A percentile compares a stretch with the other conserved stretches of the same genome.
Conservation (phyloP, 148 eudicot species). For the Amaranthus palmeri region DNA sequence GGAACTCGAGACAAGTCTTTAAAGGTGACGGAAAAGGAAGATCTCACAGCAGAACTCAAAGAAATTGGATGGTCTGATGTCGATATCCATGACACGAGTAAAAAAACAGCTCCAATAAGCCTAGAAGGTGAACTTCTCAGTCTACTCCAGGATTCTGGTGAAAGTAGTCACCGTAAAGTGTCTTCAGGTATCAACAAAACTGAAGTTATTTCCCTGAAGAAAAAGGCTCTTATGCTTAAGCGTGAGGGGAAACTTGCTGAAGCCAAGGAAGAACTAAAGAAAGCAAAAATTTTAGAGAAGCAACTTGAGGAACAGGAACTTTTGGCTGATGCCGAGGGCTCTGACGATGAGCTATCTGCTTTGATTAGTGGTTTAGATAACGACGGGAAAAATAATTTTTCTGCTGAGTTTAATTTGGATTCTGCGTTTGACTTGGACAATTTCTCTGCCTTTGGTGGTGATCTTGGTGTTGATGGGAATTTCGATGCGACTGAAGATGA, state of each 20-base stretch:
- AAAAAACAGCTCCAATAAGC: slow-evolving; percentile 54
- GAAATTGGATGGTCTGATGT: slow-evolving; percentile 89
- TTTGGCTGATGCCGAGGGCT: slow-evolving; percentile 73
- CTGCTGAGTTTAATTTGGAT: slow-evolving; percentile 31
- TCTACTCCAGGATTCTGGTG: slow-evolving; percentile 51
- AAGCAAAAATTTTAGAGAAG: slow-evolving; percentile 85
- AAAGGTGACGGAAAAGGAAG: slow-evolving; percentile 58
- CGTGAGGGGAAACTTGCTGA: slow-evolving; percentile 83
- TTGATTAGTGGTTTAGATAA: slow-evolving; percentile 61
- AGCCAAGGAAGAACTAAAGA: slow-evolving; percentile 89
- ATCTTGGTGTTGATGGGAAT: slow-evolving; percentile 43
- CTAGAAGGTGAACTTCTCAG: slow-evolving; percentile 75
- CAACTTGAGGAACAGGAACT: slow-evolving; percentile 90
- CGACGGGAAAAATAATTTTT: slow-evolving; percentile 42
- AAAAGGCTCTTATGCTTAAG: slow-evolving; percentile 73
- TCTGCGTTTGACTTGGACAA: slow-evolving; percentile 41
- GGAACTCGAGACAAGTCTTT: slow-evolving; percentile 26
- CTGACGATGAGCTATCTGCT: slow-evolving; percentile 83
- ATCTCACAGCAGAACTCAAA: slow-evolving; percentile 68
- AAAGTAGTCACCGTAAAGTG: slow-evolving; percentile 30
- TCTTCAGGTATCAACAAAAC: slow-evolving; percentile 49
- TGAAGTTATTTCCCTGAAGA: slow-evolving; percentile 67
- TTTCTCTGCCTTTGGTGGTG: slow-evolving; percentile 43
- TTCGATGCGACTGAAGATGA: slow-evolving; percentile 81
- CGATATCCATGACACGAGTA: slow-evolving; percentile 62